These are phyloP conservation scores for Lithospermum erythrorhizon DNA, from an alignment of 257 asterid genomes.

Conservation along the genomic window DNA sequence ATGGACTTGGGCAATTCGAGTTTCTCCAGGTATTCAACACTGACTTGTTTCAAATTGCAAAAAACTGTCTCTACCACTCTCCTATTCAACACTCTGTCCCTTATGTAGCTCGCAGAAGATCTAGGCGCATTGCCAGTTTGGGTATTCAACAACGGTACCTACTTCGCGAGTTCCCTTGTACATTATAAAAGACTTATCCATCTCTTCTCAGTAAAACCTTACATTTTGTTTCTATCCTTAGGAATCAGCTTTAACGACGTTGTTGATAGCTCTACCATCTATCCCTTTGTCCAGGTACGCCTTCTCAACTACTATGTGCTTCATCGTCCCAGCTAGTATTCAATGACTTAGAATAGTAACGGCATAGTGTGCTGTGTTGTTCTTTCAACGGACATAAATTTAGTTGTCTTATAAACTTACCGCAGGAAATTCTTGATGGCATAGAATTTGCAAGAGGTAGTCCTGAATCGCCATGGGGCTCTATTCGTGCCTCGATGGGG, in stretches of 20 bases:
- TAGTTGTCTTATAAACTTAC: background rate
- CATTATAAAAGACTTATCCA: background rate
- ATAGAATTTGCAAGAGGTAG: constrained; percentile 82
- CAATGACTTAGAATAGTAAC: background rate
- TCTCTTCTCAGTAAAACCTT: background rate
- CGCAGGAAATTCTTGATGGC: constrained; percentile 81
- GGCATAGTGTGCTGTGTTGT: background rate
- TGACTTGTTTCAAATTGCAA: background rate
- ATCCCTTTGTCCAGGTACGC: constrained; percentile 63
- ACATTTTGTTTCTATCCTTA: constrained; percentile 18
- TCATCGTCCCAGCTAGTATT: background rate
- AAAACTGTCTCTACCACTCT: background rate
- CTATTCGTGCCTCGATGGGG: constrained; percentile 74
- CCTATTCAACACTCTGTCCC: background rate
- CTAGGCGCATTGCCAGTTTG: constrained; percentile 79
- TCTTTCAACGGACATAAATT: background rate
- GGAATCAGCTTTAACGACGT: constrained; percentile 81
- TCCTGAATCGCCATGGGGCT: constrained; percentile 68
- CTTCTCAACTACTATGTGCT: constrained; percentile 6
- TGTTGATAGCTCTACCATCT: constrained; percentile 55
- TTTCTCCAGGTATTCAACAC: constrained; percentile 2
- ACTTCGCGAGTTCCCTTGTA: background rate
- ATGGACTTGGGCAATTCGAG: constrained; percentile 84
- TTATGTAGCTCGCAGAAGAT: constrained; percentile 84
- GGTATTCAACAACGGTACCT: constrained; percentile 87